A percentile compares a stretch with the other conserved stretches of the same genome.
Evolutionary conservation across 441 rosid genomes (phyloP).

Genomic region (Geranium incanum): DNA sequence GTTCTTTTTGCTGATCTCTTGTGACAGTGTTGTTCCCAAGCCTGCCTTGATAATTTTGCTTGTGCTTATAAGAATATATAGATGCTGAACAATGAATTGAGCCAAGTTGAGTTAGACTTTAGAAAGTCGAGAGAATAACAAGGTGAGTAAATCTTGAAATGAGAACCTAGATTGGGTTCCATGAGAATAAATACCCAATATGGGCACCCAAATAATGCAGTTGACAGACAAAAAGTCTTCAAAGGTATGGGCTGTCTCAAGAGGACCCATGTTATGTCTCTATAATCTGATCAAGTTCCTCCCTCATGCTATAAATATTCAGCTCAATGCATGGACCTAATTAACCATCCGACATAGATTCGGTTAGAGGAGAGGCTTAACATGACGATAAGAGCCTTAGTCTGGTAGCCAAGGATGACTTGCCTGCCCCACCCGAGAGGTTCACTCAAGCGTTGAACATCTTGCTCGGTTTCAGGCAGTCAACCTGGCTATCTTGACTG

Average conservation of each 20-base stretch:
- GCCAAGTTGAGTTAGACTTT: background rate
- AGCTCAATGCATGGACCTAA: background rate
- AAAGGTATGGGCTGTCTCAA: background rate
- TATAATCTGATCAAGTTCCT: background rate
- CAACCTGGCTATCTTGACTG: background rate
- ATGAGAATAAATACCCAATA: background rate
- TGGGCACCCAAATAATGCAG: background rate
- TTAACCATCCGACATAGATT: background rate
- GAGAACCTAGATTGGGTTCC: background rate
- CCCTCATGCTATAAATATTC: background rate
- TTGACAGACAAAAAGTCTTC: background rate
- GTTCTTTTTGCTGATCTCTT: too few relatives aligned
- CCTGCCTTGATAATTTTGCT: too few relatives aligned
- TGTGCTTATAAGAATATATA: too few relatives aligned
- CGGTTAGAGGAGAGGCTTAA: background rate
- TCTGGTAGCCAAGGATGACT: constrained; percentile 4
- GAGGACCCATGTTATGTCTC: background rate
- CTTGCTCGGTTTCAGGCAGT: background rate
- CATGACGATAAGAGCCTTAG: background rate
- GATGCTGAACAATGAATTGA: too few relatives aligned
- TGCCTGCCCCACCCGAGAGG: background rate
- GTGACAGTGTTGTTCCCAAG: too few relatives aligned
- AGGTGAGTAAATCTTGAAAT: background rate
- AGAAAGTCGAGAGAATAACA: background rate
- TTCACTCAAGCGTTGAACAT: background rate